Conservation (phyloP, 2,329 filamentous ascomycete species). For the Exophiala viscosa region DNA sequence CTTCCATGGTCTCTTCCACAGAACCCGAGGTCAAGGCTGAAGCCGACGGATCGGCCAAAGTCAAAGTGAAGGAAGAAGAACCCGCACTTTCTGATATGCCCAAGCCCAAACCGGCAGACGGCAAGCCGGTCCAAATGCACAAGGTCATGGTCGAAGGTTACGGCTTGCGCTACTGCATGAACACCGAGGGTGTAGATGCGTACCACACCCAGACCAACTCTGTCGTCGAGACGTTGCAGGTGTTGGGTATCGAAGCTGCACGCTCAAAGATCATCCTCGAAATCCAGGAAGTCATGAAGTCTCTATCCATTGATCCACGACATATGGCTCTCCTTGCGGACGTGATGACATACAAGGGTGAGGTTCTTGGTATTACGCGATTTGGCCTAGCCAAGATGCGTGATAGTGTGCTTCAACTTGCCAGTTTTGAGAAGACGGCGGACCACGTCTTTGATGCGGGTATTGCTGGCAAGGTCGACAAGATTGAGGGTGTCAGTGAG, state of each 20-base stretch:
- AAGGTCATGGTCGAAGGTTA: conserved; percentile 91
- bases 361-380: conserved; percentile 91
- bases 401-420: conserved; percentile 87
- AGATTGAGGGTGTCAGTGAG: conserved; percentile 89
- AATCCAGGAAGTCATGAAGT: conserved; percentile 83
- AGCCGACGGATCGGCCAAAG: not conserved
- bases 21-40: conserved; percentile 22
- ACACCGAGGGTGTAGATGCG: conserved; percentile 83
- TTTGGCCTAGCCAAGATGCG: conserved; percentile 97
- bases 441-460: conserved; percentile 96
- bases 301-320: conserved; percentile 93
- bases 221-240: conserved; percentile 80
- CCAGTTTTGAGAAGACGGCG: conserved; percentile 95
- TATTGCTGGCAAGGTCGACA: conserved; percentile 83
- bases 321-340: conserved; percentile 97
- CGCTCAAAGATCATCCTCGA: conserved; percentile 83
- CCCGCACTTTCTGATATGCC: conserved; percentile 1
- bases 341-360: conserved; percentile 98
- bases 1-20: not conserved
- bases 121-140: conserved; percentile 63
- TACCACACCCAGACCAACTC: conserved; percentile 73
- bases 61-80: conserved; percentile 23
- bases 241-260: conserved; percentile 93
- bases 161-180: conserved; percentile 84
- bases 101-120: conserved; percentile 44